Percentiles rank a stretch among this genome's conserved stretches.
These are phyloP conservation scores for Volvox africanus DNA, from an alignment of 139 green algal species.

Conservation along the genomic window DNA sequence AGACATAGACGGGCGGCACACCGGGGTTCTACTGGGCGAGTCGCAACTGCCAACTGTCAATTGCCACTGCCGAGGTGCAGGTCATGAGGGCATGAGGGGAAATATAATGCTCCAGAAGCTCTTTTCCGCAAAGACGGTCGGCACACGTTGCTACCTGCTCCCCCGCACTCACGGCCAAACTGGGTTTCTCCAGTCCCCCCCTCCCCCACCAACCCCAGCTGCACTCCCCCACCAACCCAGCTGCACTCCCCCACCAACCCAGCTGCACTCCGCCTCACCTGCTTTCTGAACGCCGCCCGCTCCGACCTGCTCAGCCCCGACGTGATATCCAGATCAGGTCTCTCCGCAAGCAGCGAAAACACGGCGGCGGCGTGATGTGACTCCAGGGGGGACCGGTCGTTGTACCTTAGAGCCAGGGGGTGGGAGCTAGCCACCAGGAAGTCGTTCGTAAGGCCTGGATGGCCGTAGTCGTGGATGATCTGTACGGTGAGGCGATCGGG, in stretches of 20 bases:
- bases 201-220: too few relatives aligned
- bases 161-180: too few relatives aligned
- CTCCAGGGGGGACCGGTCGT: conserved; percentile 58
- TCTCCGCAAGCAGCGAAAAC: conserved; percentile 47
- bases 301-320: conserved; percentile 44
- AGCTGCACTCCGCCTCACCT: conserved; percentile 8
- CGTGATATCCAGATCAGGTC: conserved; percentile 42
- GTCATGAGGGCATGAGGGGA: too few relatives aligned
- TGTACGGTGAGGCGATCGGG: not conserved
- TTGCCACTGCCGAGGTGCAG: too few relatives aligned
- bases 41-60: too few relatives aligned
- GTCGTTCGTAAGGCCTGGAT: conserved; percentile 65
- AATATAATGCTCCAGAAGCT: too few relatives aligned
- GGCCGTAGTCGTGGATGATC: conserved; percentile 62
- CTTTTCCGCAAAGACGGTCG: too few relatives aligned
- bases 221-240: too few relatives aligned
- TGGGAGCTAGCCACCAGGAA: conserved; percentile 64
- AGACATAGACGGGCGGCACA: too few relatives aligned
- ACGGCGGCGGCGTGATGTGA: conserved; percentile 44
- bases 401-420: conserved; percentile 57
- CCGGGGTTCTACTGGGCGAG: too few relatives aligned
- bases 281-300: conserved; percentile 26
- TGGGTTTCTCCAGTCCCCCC: too few relatives aligned
- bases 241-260: not conserved
- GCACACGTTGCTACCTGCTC: too few relatives aligned